Base-by-base conservation (phyloP, 2,329 filamentous ascomycete species). In the Talaromyces sp. region DNA sequence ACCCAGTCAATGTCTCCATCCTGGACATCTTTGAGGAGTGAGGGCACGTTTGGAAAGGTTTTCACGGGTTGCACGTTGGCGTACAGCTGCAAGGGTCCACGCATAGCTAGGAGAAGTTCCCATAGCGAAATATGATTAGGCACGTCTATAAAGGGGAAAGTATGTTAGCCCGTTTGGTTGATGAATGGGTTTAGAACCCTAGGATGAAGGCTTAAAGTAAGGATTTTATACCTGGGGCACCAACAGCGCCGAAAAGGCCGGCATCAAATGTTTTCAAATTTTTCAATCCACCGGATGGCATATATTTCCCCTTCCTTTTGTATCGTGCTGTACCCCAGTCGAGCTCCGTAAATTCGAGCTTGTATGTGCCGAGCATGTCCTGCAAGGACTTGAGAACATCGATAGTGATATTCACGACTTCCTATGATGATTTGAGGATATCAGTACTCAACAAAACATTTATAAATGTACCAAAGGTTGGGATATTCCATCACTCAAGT, bases 91-190 rank as follows among this genome's bases (percentile, higher is more conserved):
- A 87, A 1, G 87, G 87, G 0, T 86, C 83, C 3, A 89, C 89
- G 85, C 70, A 91, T 90, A 19, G 87, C 87, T 7, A 91, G 79
- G 53, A 89, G 85, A 36, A 89, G 83, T 7, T 84, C 83, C 89
- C 89, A 91, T 1, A 91, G 83, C 0, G 86, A 86, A 65, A 90
- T 84, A 68, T 90, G 85, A 68, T 91, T 88, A 0, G 88, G 88
- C 0, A 90, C 86, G 60, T 87, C 82, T 82, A 56, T 29, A 64
- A 31, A n/a, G 43, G 5, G 5, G n/a, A 29, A 49, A 10, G 15
- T n/a, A 2, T 27, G 11, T 45, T 47, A 61, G 17, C 5, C 13
- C 22, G 10, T 36, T n/a, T n/a, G n/a, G n/a, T n/a, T n/a, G n/a
- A n/a, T n/a, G n/a, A n/a, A n/a, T n/a, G n/a, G n/a, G n/a, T n/a